These are phyloP conservation scores for Colletotrichum euphorbiae DNA, from an alignment of 2,329 filamentous ascomycete species.

Conservation along the genomic window DNA sequence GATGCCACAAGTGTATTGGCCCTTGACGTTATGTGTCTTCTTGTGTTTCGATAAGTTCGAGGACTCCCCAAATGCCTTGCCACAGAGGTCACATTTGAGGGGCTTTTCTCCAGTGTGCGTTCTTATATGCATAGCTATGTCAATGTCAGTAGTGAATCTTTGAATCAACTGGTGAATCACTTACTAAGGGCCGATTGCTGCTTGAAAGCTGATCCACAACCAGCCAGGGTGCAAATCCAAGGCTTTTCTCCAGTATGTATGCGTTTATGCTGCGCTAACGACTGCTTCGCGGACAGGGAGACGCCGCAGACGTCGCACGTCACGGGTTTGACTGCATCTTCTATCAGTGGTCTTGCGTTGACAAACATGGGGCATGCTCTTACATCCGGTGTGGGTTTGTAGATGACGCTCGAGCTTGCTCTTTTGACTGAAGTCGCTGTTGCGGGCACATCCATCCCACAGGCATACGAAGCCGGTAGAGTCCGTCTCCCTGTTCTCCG, in stretches of 20 bases:
- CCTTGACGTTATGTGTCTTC: constrained; percentile 68
- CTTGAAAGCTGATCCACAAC: constrained; percentile 70
- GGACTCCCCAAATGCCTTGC: constrained; percentile 71
- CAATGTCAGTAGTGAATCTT: constrained; percentile 11
- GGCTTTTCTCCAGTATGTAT: constrained; percentile 76
- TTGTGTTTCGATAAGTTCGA: constrained; percentile 76
- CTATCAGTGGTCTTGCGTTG: constrained; percentile 43
- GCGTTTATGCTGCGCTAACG: constrained; percentile 74
- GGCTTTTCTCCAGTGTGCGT: constrained; percentile 76
- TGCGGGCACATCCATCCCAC: constrained; percentile 68
- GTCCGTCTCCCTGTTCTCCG: neutral
- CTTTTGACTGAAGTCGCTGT: constrained; percentile 66
- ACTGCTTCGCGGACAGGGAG: constrained; percentile 74
- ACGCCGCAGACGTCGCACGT: constrained; percentile 66
- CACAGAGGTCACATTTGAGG: constrained; percentile 68
- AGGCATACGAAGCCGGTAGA: constrained; percentile 61
- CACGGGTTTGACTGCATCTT: constrained; percentile 67
- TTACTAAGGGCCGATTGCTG: constrained; percentile 75
- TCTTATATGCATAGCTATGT: constrained; percentile 72
- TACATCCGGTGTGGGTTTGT: constrained; percentile 73
- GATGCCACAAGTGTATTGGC: constrained; percentile 62
- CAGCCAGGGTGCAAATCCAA: constrained; percentile 64
- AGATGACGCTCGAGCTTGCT: constrained; percentile 75
- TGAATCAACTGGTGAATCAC: constrained; percentile 43
- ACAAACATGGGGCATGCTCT: constrained; percentile 46